Conservation (phyloP, 164 flowering plant genomes). For the Umbellularia californica region DNA sequence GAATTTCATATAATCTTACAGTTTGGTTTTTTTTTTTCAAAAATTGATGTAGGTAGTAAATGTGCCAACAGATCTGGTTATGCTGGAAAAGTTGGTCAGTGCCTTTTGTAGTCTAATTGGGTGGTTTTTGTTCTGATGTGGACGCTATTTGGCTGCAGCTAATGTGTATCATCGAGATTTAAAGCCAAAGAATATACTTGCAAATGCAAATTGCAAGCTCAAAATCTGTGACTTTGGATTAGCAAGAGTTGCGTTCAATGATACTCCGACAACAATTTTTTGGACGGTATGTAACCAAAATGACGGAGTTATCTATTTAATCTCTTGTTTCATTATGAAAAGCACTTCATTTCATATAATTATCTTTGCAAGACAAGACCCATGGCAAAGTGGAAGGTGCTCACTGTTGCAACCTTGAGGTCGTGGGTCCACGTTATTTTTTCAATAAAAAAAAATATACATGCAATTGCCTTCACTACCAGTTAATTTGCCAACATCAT, state of each 20-base stretch:
- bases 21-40: no score
- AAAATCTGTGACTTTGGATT: constrained; percentile 93
- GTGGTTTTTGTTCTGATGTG: constrained; percentile 16
- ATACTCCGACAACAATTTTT: constrained; percentile 79
- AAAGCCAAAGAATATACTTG: constrained; percentile 88
- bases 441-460: no score
- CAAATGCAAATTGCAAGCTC: constrained; percentile 92
- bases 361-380: no score
- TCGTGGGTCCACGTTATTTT: no score
- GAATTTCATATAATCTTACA: no score
- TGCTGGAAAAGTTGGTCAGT: not conserved
- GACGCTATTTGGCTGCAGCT: constrained; percentile 31
- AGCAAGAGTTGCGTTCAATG: constrained; percentile 87
- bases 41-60: no score
- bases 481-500: no score
- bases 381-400: no score
- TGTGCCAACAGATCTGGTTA: no score
- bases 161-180: constrained; percentile 77
- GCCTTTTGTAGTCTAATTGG: not conserved
- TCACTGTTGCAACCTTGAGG: no score
- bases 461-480: no score
- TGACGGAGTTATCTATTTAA: not conserved
- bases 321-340: not conserved
- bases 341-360: no score
- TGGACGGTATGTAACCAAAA: constrained; percentile 62